phyloP scores from a whole-genome alignment of 352 stramenopile genomes.

The Phytopythium helicoides region DNA sequence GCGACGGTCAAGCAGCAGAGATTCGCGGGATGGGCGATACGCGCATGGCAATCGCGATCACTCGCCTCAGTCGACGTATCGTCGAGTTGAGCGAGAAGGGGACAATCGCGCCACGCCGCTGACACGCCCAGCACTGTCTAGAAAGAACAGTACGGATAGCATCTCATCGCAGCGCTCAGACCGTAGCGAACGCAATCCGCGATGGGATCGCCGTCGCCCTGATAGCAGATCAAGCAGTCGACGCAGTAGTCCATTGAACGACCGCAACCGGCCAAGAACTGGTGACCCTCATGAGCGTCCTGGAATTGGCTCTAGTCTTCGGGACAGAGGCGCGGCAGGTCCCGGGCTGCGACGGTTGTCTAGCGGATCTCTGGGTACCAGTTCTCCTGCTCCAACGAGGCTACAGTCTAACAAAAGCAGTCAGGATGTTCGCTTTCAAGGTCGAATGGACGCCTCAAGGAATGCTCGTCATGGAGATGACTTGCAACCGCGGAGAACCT shows the following conservation, averaged over 20 bases:
- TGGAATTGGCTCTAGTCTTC: neutral
- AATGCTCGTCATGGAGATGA: conserved; percentile 13
- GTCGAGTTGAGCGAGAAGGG: conserved; percentile 17
- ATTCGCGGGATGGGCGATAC: conserved; percentile 7
- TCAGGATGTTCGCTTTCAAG: conserved; percentile 43
- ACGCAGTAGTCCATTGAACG: conserved; percentile 8
- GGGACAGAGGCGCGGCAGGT: conserved; percentile 9
- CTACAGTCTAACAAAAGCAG: conserved; percentile 32
- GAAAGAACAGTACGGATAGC: conserved; percentile 60
- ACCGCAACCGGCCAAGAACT: neutral
- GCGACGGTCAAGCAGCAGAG: conserved; percentile 6
- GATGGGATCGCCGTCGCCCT: conserved; percentile 21
- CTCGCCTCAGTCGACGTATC: conserved; percentile 11
- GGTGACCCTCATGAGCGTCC: neutral
- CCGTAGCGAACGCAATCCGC: conserved; percentile 28
- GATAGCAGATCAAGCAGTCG: conserved; percentile 3
- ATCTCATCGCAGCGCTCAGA: conserved; percentile 50
- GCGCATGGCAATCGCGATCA: neutral
- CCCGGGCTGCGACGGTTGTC: conserved; percentile 17
- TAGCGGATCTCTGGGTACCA: conserved; percentile 9
- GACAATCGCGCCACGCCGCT: conserved; percentile 15
- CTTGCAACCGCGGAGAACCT: conserved; percentile 21
- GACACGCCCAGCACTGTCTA: conserved; percentile 22
- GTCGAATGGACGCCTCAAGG: neutral
- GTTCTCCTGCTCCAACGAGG: neutral